Percentiles rank a stretch among this genome's conserved stretches.
These are phyloP conservation scores for Termitomyces sp. DNA, from an alignment of 768 basidiomycete genomes.

Conservation along the genomic window DNA sequence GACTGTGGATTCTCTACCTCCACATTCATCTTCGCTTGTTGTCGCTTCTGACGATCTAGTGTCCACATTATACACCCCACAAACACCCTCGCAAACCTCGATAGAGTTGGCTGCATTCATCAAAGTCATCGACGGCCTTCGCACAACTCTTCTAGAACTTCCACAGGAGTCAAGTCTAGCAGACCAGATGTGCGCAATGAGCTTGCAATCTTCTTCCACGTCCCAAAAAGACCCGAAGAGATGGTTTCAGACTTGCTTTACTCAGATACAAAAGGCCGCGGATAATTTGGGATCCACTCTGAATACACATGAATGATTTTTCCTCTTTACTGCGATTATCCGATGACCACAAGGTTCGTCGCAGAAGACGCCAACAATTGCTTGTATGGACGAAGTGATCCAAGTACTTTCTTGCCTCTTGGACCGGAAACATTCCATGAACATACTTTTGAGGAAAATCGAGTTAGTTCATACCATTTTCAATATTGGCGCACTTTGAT, in stretches of 20 bases:
- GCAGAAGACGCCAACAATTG: too few species aligned
- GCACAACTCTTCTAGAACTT: slow-evolving; percentile 22
- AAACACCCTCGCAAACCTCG: slow-evolving; percentile 41
- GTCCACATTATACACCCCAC: slow-evolving; percentile 63
- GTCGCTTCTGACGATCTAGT: slow-evolving; percentile 63
- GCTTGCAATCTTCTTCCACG: slow-evolving; percentile 5
- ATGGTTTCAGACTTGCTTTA: slow-evolving; percentile 67
- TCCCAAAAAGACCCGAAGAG: slow-evolving; percentile 36
- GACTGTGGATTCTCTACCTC: slow-evolving; percentile 48
- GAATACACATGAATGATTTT: slow-evolving; percentile 5
- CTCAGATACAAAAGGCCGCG: slow-evolving; percentile 50
- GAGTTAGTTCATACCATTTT: too few species aligned
- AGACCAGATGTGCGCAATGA: slow-evolving; percentile 25
- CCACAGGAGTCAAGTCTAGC: slow-evolving; percentile 23
- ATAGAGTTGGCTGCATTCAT: slow-evolving; percentile 36
- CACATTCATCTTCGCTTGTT: slow-evolving; percentile 48
- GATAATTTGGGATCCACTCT: slow-evolving; percentile 25
- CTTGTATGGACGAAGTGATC: too few species aligned
- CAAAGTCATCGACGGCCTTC: slow-evolving; percentile 33
- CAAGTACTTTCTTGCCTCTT: too few species aligned
- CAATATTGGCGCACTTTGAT: too few species aligned
- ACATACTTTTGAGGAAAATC: too few species aligned
- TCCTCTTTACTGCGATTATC: not conserved
- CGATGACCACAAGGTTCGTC: not conserved
- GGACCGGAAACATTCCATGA: too few species aligned